phyloP scores from a whole-genome alignment of 306 rosid species.

The Oemleria cerasiformis region DNA sequence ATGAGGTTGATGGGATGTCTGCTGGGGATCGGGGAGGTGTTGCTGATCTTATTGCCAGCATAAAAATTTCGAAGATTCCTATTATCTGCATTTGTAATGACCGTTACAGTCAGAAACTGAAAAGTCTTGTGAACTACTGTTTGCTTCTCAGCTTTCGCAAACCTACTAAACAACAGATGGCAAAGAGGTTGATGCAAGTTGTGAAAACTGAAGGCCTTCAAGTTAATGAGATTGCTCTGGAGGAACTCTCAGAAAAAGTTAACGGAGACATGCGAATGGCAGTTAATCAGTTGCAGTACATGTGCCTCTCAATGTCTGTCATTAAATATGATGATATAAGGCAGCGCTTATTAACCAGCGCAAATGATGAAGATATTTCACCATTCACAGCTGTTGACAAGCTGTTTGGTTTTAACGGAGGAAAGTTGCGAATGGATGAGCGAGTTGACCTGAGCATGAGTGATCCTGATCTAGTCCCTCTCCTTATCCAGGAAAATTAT shows the following conservation, averaged over 20 bases:
- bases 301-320: constrained; percentile 88
- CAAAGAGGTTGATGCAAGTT: constrained; percentile 77
- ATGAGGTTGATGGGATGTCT: constrained; percentile 99
- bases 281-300: constrained; percentile 80
- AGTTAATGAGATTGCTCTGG: constrained; percentile 90
- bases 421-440: constrained; percentile 88
- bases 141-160: constrained; percentile 81
- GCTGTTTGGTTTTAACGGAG: constrained; percentile 78
- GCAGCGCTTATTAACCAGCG: constrained; percentile 62
- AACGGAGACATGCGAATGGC: constrained; percentile 98
- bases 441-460: constrained; percentile 85
- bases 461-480: constrained; percentile 93
- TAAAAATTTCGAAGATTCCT: constrained; percentile 89
- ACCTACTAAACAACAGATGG: constrained; percentile 99
- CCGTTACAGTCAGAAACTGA: constrained; percentile 93
- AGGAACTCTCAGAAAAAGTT: constrained; percentile 91
- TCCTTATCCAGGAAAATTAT: constrained; percentile 95
- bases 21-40: constrained; percentile 99
- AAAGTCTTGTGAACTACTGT: constrained; percentile 94
- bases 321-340: constrained; percentile 78
- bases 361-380: constrained; percentile 92
- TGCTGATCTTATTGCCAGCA: constrained; percentile 91
- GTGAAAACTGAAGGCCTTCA: constrained; percentile 81
- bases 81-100: constrained; percentile 96
- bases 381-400: constrained; percentile 97